Base-by-base conservation (phyloP, 305 asterid genomes). In the Plantago coronopus region DNA sequence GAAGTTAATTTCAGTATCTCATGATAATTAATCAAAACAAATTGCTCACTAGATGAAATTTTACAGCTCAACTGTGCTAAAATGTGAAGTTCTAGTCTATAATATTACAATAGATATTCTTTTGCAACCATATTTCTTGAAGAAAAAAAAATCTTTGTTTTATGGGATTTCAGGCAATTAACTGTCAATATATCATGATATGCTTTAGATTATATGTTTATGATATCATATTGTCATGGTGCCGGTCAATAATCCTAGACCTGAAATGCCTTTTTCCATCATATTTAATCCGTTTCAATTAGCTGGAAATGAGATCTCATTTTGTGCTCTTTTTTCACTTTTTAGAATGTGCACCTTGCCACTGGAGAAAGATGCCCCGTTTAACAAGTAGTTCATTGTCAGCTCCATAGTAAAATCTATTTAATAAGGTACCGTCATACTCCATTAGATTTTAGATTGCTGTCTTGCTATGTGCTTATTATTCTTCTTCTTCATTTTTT, bases 391-490 rank as follows among this genome's bases (percentile, higher is more conserved):
- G 22, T 37, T 29, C 22, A 34, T 37, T 56, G 44, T 34, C 43
- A 3, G 62, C 45, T 57, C 48, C 13, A 12, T 34, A 0, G 23
- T 57, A 20, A 38, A 57, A 13, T 57, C 29, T 57, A 19, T 15
- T 34, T 57, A 40, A 38, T 12, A 19, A 57, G 29, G 46, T 55
- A 55, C 62, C 62, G 17, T 37, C 27, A 14, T 42, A 34, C 61
- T 47, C 22, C 51, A 48, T 17, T 17, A 17, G 54, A 48, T 17
- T 19, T n/a, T 9, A 22, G 6, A 31, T 27, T 56, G 27, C 18
- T 15, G 34, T 37, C 1, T 25, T 54, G 47, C 10, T 29, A 56
- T 34, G 61, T 56, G 61, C 17, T 56, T 56, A 8, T 29, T 29
- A 4, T 29, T 5, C 37, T 29, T 3, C 0, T 29, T 29, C 37